These are phyloP conservation scores for Ophiosphaerella korrae DNA, from an alignment of 2,329 filamentous ascomycete species.

Conservation along the genomic window DNA sequence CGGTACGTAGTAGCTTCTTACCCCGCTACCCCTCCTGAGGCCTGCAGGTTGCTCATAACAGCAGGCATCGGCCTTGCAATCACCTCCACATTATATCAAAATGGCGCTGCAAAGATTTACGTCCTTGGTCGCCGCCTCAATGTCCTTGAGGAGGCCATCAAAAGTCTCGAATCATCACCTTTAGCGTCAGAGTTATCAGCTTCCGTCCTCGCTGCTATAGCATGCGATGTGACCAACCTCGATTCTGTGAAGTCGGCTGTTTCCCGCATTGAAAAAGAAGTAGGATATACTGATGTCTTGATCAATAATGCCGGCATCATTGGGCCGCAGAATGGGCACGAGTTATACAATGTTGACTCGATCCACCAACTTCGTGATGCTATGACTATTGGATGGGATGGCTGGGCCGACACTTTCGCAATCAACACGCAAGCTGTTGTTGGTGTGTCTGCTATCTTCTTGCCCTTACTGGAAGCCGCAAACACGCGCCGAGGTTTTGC, in stretches of 20 bases:
- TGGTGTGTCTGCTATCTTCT: constrained; percentile 52
- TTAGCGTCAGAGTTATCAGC: constrained; percentile 21
- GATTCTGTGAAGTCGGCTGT: constrained; percentile 50
- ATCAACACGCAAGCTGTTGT: constrained; percentile 55
- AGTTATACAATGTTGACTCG: constrained; percentile 50
- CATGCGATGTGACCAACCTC: constrained; percentile 52
- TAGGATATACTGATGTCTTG: constrained; percentile 57
- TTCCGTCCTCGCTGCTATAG: constrained; percentile 46
- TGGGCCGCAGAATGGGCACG: constrained; percentile 50
- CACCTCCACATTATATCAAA: constrained; percentile 49
- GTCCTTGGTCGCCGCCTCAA: constrained; percentile 52
- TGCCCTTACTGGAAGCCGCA: constrained; percentile 52
- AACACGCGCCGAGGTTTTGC: constrained; percentile 51
- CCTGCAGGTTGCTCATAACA: constrained; percentile 3
- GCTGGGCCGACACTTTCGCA: constrained; percentile 46
- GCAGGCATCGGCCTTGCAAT: constrained; percentile 48
- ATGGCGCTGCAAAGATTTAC: constrained; percentile 51
- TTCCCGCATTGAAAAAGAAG: constrained; percentile 49
- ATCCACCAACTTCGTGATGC: constrained; percentile 52
- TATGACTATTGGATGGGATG: constrained; percentile 41
- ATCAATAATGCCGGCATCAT: constrained; percentile 59
- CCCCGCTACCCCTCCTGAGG: constrained; percentile 33
- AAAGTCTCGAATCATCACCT: constrained; percentile 40
- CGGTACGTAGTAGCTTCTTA: constrained; percentile 39
- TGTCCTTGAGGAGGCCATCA: constrained; percentile 49